Conservation (phyloP, 2,329 filamentous ascomycete species). For the Simplicillium sp. region DNA sequence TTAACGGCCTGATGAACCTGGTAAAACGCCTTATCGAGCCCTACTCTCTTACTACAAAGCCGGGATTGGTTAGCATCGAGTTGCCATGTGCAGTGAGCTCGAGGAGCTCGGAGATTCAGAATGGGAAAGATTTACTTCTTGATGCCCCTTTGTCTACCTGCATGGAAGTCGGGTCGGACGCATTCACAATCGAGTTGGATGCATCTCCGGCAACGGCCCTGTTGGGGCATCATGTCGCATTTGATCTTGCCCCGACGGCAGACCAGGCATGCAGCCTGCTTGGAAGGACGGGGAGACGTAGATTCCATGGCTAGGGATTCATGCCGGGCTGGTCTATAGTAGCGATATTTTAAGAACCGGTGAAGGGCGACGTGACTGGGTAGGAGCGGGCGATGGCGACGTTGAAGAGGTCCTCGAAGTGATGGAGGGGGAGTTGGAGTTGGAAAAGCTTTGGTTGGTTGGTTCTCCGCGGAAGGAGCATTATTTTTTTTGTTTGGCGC, state of each 20-base stretch:
- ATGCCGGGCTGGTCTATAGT: too few relatives aligned
- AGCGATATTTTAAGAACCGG: too few relatives aligned
- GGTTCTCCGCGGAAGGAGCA: too few relatives aligned
- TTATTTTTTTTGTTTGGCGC: too few relatives aligned
- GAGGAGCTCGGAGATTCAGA: background rate
- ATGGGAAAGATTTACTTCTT: constrained; percentile 50
- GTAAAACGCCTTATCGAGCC: constrained; percentile 63
- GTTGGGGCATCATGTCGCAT: constrained; percentile 46
- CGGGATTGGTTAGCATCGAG: constrained; percentile 5
- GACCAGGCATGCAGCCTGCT: constrained; percentile 48
- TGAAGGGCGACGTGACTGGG: too few relatives aligned
- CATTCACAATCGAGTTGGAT: constrained; percentile 49
- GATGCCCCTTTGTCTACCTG: constrained; percentile 65
- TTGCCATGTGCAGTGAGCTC: background rate
- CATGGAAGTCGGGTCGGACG: constrained; percentile 61
- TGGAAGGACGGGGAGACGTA: constrained; percentile 9
- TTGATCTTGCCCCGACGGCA: constrained; percentile 61
- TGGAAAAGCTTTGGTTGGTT: too few relatives aligned
- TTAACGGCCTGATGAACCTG: constrained; percentile 64
- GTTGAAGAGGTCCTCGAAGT: too few relatives aligned
- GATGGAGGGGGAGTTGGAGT: background rate
- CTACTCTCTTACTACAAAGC: constrained; percentile 55
- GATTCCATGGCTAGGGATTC: constrained; percentile 4
- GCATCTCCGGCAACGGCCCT: constrained; percentile 51
- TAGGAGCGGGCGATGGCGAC: too few relatives aligned